A percentile compares a stretch with the other conserved stretches of the same genome.
These are phyloP conservation scores for Epichloe aotearoae DNA, from an alignment of 2,329 filamentous ascomycete species.

Conservation along the genomic window DNA sequence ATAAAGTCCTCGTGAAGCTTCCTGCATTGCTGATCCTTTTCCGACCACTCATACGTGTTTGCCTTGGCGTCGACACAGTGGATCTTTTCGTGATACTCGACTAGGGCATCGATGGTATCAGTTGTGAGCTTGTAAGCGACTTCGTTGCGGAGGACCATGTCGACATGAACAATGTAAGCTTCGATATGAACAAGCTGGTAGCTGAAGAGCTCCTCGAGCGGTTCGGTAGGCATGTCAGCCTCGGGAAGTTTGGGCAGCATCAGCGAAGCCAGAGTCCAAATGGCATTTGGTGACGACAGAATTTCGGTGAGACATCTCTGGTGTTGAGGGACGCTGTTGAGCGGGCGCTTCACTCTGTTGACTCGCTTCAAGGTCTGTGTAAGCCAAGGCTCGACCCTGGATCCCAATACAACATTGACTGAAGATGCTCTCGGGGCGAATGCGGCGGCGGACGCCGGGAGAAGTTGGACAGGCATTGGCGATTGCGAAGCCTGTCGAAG, in stretches of 20 bases:
- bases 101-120: constrained; percentile 83
- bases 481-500: background rate
- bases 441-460: constrained; percentile 89
- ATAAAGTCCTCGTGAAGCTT: constrained; percentile 95
- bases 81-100: constrained; percentile 93
- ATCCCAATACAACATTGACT: constrained; percentile 86
- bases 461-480: constrained; percentile 76
- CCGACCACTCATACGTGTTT: constrained; percentile 85
- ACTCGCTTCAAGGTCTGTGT: constrained; percentile 94
- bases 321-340: constrained; percentile 95
- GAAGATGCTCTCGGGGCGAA: constrained; percentile 84
- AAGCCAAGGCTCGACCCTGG: constrained; percentile 91
- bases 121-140: constrained; percentile 95
- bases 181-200: constrained; percentile 88
- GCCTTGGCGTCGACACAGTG: constrained; percentile 84
- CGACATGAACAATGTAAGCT: constrained; percentile 96
- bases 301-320: constrained; percentile 92
- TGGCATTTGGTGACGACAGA: constrained; percentile 74
- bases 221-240: constrained; percentile 67
- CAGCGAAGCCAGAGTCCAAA: constrained; percentile 87
- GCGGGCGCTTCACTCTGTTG: constrained; percentile 88
- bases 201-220: constrained; percentile 81
- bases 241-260: constrained; percentile 88
- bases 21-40: constrained; percentile 93
- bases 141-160: constrained; percentile 96